A percentile compares a stretch with the other conserved stretches of the same genome.
Evolutionary conservation across 805 yeast genomes (phyloP).

Genomic region (Spathaspora sp.): DNA sequence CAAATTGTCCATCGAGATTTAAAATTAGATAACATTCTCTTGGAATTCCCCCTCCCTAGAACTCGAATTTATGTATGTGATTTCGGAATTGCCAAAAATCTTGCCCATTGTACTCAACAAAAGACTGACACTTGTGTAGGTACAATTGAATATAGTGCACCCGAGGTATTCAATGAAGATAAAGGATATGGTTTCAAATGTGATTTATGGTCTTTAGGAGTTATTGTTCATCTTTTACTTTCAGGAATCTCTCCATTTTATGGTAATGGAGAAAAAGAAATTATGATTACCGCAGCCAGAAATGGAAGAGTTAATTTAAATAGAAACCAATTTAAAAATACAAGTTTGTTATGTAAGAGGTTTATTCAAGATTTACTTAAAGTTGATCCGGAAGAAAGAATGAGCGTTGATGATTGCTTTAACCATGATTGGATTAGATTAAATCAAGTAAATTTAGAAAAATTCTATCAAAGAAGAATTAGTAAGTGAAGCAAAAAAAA

Average conservation of each 20-base stretch:
- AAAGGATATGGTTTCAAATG: conserved; percentile 53
- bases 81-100: conserved; percentile 51
- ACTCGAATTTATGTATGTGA: conserved; percentile 60
- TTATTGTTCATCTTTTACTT: conserved; percentile 53
- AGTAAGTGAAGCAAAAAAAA: neutral
- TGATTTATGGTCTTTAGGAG: conserved; percentile 70
- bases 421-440: conserved; percentile 45
- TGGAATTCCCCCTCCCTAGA: conserved; percentile 50
- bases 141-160: conserved; percentile 71
- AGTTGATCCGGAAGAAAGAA: conserved; percentile 35
- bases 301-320: conserved; percentile 38
- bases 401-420: conserved; percentile 36
- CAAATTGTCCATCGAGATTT: conserved; percentile 65
- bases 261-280: conserved; percentile 31
- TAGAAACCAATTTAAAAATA: conserved; percentile 37
- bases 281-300: conserved; percentile 22
- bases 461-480: conserved; percentile 5
- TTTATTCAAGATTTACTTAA: conserved; percentile 41
- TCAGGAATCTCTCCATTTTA: conserved; percentile 67
- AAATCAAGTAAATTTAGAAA: conserved; percentile 17
- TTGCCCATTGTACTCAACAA: conserved; percentile 2
- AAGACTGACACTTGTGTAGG: conserved; percentile 53
- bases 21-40: conserved; percentile 60
- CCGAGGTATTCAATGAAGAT: conserved; percentile 46
- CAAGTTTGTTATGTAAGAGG: conserved; percentile 41